Evolutionary conservation across 2,329 filamentous ascomycete genomes (phyloP).

Genomic region (Beauveria sp.): DNA sequence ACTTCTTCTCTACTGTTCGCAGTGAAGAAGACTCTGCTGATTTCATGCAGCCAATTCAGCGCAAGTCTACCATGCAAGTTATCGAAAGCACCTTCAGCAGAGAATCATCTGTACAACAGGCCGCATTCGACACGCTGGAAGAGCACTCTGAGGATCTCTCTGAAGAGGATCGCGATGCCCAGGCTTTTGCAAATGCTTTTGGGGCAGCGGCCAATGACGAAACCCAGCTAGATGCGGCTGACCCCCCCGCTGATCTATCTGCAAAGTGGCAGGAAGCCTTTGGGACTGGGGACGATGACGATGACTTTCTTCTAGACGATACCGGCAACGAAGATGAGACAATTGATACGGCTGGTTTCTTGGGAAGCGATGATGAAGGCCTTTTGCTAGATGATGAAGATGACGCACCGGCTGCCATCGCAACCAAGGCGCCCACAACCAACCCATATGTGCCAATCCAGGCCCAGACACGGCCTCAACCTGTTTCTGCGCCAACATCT

Average conservation of each 20-base stretch:
- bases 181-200: slow-evolving; percentile 18
- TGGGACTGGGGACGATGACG: slow-evolving; percentile 66
- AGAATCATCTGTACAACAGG: not conserved
- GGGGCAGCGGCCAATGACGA: slow-evolving; percentile 17
- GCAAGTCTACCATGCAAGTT: slow-evolving; percentile 65
- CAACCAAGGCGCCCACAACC: not conserved
- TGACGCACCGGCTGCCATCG: slow-evolving; percentile 20
- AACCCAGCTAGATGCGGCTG: slow-evolving; percentile 14
- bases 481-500: slow-evolving; percentile 10
- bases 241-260: slow-evolving; percentile 55
- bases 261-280: slow-evolving; percentile 81
- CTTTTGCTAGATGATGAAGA: slow-evolving; percentile 66
- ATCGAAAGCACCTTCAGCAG: slow-evolving; percentile 26
- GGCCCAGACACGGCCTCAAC: slow-evolving; percentile 1
- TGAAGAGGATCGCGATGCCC: slow-evolving; percentile 20
- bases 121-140: not conserved
- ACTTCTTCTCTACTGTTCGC: slow-evolving; percentile 54
- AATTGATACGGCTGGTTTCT: slow-evolving; percentile 57
- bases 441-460: slow-evolving; percentile 13
- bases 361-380: slow-evolving; percentile 78
- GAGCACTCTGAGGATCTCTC: slow-evolving; percentile 16
- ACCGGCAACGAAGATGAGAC: slow-evolving; percentile 33
- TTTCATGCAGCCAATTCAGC: slow-evolving; percentile 38
- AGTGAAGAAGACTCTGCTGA: slow-evolving; percentile 20
- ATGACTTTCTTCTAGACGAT: slow-evolving; percentile 55